phyloP scores from a whole-genome alignment of 148 eudicot genomes.

The Dianthus caryophyllus region DNA sequence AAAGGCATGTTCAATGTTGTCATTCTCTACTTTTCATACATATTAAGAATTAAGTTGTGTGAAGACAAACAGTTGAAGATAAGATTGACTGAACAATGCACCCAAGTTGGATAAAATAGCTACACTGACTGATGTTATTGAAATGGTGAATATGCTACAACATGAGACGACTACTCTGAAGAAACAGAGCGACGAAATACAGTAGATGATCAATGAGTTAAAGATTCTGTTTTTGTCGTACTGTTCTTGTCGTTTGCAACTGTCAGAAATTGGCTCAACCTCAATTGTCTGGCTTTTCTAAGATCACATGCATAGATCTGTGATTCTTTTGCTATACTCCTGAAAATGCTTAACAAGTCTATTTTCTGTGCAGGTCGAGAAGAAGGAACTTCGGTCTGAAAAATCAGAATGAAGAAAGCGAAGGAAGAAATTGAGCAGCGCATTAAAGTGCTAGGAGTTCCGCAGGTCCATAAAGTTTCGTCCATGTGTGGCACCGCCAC shows the following conservation, averaged over 20 bases:
- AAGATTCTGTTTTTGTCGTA: slow-evolving; percentile 49
- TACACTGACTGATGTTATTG: slow-evolving; percentile 49
- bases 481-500: slow-evolving; percentile 21
- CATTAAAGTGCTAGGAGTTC: slow-evolving; percentile 34
- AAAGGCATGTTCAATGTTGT: slow-evolving; percentile 30
- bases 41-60: too few relatives aligned
- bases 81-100: slow-evolving; percentile 13
- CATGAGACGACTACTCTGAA: slow-evolving; percentile 48
- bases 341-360: not conserved
- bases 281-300: too few relatives aligned
- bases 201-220: slow-evolving; percentile 48
- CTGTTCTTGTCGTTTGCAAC: too few relatives aligned
- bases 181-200: slow-evolving; percentile 35
- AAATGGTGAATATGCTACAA: slow-evolving; percentile 49
- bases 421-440: slow-evolving; percentile 54
- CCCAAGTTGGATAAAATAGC: slow-evolving; percentile 58
- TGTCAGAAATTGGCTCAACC: too few relatives aligned
- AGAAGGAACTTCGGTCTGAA: slow-evolving; percentile 61
- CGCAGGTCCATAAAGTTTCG: slow-evolving; percentile 44
- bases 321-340: too few relatives aligned
- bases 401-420: slow-evolving; percentile 47
- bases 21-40: not conserved
- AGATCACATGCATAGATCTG: too few relatives aligned
- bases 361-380: slow-evolving; percentile 47
- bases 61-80: too few relatives aligned